Evolutionary conservation across 257 asterid genomes (phyloP), one percentile per base, ranked within the genome.

Genomic region (Mentha longifolia): DNA sequence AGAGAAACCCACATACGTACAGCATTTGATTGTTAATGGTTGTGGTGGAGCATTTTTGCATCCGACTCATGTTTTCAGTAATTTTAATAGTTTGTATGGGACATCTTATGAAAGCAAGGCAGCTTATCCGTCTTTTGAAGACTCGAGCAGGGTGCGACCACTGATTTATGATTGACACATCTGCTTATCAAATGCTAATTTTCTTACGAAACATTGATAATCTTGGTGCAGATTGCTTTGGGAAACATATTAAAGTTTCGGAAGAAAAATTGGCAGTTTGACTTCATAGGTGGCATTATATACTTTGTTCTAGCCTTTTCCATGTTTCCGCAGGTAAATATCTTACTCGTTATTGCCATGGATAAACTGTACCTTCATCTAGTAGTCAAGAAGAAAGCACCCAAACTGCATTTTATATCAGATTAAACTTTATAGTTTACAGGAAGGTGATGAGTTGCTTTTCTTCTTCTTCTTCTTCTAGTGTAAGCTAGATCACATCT

Each of bases 41-140:
- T 95, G 98, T 76, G 99, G 99, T 31, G 99, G 99, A 72, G 99
- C 98, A 6, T 95, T 95, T 86, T 78, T 95, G 92, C 99, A 95
- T 78, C 99, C 99, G 41, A 95, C 99, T 30, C 99, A 95, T 47
- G 98, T 92, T 67, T 95, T 95, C 76, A 83, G 87, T 66, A 86
- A 87, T 81, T 95, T 92, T 71, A 71, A 84, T 59, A 77, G 79
- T 67, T 68, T 79, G 43, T 77, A 79, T n/a, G 96, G 85, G 70
- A 80, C 91, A 19, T 59, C 94, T 41, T 95, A 89, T 41, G 98
- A 95, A 74, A 75, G 87, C 89, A 95, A 85, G 84, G 87, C 98
- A 72, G 76, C 98, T 70, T 92, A 92, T 79, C 98, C 99, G 6
- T 92, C 99, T 25, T 86, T 85, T 76, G 98, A 95, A 85, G 99